Base-by-base conservation (phyloP, 331 rosid species). In the Dryas integrifolia region DNA sequence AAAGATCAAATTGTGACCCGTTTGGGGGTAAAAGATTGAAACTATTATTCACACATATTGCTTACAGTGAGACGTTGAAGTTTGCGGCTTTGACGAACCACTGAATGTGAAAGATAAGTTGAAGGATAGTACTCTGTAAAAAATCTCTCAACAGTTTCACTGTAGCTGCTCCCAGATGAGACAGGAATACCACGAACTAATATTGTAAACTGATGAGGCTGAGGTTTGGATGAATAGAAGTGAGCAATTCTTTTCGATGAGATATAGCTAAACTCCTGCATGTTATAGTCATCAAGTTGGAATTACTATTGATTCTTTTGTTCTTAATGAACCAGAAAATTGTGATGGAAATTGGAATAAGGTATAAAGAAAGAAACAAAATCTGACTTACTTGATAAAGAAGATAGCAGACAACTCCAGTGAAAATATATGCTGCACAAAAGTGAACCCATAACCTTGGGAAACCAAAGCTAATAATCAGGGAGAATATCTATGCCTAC, bases 361-460 rank as follows among this genome's bases (percentile, higher is more conserved):
- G 65, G 30, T 49, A 67, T 50, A 48, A 7, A 67, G 77, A 69
- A 59, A 47, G 58, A 76, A 72, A 46, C 46, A 53, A 43, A 63
- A 38, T 58, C 58, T 62, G 44, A 90, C 98, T 90, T 88, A 90
- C 98, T 46, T 47, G 60, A 77, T 85, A 86, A 58, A 92, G 98
- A 86, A 90, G 89, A 80, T 85, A 92, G 91, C 98, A 90, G 87
- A 90, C 95, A 58, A 84, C 77, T 85, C 89, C 96, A 10, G 88
- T 90, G 84, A 90, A 85, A 75, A 88, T 67, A 84, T 92, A 92
- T 2, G 88, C 89, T 21, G 98, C 96, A 78, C 79, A 81, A 76
- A 89, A 86, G 82, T 92, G 98, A 71, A 88, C 73, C 96, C 96
- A 92, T 67, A 92, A 92, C 96, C 98, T 92, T 76, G 83, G 77